A percentile compares a stretch with the other conserved stretches of the same genome.
Conservation (phyloP, 257 asterid species). For the Solanum microdontum region DNA sequence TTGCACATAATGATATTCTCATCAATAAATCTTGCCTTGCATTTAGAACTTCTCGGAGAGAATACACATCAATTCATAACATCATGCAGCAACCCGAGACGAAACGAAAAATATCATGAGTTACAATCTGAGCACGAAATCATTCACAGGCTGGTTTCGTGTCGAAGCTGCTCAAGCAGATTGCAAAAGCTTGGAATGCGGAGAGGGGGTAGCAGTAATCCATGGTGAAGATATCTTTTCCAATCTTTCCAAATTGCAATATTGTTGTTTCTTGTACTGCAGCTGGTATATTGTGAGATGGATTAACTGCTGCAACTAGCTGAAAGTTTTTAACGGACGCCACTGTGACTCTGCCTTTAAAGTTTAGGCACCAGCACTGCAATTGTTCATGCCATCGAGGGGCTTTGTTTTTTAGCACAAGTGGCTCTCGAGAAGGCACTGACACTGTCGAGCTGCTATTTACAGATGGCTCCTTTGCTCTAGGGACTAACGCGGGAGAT, state of each 20-base stretch:
- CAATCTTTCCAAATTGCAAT: conserved; percentile 12
- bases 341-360: conserved; percentile 10
- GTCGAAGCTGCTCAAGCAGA: conserved; percentile 15
- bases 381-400: conserved; percentile 18
- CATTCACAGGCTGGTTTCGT: conserved; percentile 12
- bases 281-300: conserved; percentile 1
- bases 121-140: background rate
- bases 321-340: conserved; percentile 15
- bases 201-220: conserved; percentile 14
- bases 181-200: conserved; percentile 15
- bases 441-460: background rate
- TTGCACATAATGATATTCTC: background rate
- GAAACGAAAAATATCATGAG: background rate
- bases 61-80: background rate
- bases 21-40: background rate
- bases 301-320: conserved; percentile 1
- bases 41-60: background rate
- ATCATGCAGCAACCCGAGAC: background rate
- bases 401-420: conserved; percentile 8
- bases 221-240: conserved; percentile 15
- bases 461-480: background rate
- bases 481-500: background rate
- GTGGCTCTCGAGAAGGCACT: background rate
- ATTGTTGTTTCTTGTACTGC: conserved; percentile 9
- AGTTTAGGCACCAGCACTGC: conserved; percentile 17